Percentiles rank a stretch among this genome's conserved stretches.
Evolutionary conservation across 192 early-diverging fungal species (phyloP).

Genomic region (Chytriomyces sp.): DNA sequence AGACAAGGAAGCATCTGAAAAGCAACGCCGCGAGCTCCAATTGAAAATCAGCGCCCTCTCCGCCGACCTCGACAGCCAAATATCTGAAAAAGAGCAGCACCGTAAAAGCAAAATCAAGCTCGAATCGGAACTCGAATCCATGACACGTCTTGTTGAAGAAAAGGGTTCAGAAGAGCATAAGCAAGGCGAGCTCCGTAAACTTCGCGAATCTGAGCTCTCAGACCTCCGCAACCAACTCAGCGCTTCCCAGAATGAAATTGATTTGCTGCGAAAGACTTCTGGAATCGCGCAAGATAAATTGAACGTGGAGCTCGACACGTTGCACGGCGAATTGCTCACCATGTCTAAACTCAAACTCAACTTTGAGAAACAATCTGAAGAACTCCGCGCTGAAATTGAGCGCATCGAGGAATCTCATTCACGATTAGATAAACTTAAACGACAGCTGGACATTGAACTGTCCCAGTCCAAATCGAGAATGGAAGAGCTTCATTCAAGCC

Average conservation of each 20-base stretch:
- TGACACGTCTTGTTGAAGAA: constrained; percentile 54
- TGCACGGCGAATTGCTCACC: constrained; percentile 46
- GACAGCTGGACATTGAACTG: constrained; percentile 54
- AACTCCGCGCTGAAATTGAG: constrained; percentile 51
- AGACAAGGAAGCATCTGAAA: constrained; percentile 58
- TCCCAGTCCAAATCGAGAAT: constrained; percentile 27
- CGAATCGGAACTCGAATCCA: constrained; percentile 51
- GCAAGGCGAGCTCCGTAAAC: constrained; percentile 54
- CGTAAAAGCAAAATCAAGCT: constrained; percentile 57
- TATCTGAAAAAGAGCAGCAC: constrained; percentile 53
- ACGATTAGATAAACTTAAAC: constrained; percentile 46
- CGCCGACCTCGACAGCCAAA: constrained; percentile 54
- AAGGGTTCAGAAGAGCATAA: constrained; percentile 62
- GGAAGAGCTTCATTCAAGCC: constrained; percentile 64
- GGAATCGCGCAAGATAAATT: constrained; percentile 52
- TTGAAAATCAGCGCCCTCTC: constrained; percentile 45
- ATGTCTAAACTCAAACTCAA: constrained; percentile 40
- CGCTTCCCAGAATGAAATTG: constrained; percentile 49
- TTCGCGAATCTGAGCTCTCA: constrained; percentile 61
- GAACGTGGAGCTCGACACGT: constrained; percentile 54
- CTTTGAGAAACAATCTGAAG: constrained; percentile 51
- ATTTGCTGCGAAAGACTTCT: constrained; percentile 50
- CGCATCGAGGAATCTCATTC: constrained; percentile 47
- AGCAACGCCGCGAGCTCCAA: constrained; percentile 54
- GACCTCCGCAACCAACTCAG: constrained; percentile 53